phyloP scores from a whole-genome alignment of 495 filamentous ascomycete species.

The Tuber melanosporum region DNA sequence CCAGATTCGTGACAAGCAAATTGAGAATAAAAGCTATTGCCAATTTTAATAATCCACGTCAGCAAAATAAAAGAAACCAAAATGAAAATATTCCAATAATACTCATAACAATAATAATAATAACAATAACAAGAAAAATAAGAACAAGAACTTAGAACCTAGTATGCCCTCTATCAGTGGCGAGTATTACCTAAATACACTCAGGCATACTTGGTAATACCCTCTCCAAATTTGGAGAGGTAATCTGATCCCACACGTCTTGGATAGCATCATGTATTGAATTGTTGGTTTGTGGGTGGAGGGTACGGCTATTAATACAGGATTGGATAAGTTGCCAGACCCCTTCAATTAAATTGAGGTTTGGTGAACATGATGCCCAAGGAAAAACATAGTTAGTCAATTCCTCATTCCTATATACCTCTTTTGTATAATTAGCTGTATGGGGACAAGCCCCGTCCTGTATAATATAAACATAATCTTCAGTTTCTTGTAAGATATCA shows the following conservation, averaged over 20 bases:
- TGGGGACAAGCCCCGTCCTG: not conserved
- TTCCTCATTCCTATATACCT: not conserved
- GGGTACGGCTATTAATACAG: not conserved
- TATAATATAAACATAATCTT: not conserved
- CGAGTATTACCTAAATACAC: not conserved
- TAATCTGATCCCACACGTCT: not conserved
- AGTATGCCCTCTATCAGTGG: not conserved
- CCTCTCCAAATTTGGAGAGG: too few species aligned
- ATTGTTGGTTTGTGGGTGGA: not conserved
- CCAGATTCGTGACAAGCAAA: too few species aligned
- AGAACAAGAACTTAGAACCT: not conserved
- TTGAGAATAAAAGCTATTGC: too few species aligned
- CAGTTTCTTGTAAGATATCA: not conserved
- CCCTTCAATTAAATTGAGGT: not conserved
- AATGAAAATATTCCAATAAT: too few species aligned
- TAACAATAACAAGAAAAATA: too few species aligned
- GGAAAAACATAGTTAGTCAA: not conserved
- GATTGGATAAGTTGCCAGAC: not conserved
- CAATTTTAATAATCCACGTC: too few species aligned
- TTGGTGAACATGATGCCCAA: not conserved
- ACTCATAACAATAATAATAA: too few species aligned
- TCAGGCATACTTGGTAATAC: not conserved
- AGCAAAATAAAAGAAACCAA: too few species aligned
- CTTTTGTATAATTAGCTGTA: not conserved
- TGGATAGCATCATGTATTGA: fast-evolving